phyloP scores from a whole-genome alignment of 495 filamentous ascomycete genomes.

The Podospora australis region DNA sequence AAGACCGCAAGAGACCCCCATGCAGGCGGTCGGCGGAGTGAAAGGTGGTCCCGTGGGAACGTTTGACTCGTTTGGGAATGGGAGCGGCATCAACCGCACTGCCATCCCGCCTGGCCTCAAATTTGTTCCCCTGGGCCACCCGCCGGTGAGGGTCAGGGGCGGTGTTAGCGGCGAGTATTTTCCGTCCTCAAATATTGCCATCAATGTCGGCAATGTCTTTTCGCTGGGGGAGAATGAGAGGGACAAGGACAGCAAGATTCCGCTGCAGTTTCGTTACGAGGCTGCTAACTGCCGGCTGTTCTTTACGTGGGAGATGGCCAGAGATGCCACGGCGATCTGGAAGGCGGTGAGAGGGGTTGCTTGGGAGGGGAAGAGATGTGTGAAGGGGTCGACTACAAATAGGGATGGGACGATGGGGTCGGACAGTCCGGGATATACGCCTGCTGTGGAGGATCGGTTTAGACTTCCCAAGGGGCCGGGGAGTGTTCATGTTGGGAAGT shows the following conservation, averaged over 20 bases:
- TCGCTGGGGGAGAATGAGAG: background rate
- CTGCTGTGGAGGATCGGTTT: slow-evolving; percentile 9
- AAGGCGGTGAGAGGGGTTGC: slow-evolving; percentile 34
- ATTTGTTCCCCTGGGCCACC: background rate
- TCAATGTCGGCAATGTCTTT: slow-evolving; percentile 11
- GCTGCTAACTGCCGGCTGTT: slow-evolving; percentile 52
- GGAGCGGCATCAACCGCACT: background rate
- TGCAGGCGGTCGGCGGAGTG: slow-evolving; percentile 57
- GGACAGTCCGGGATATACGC: background rate
- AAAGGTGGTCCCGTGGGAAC: slow-evolving; percentile 42
- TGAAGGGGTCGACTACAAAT: slow-evolving; percentile 11
- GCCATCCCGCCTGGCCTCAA: background rate
- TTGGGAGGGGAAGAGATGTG: slow-evolving; percentile 20
- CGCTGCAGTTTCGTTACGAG: slow-evolving; percentile 48
- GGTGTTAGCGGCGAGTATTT: background rate
- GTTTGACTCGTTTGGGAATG: background rate
- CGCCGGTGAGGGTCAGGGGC: slow-evolving; percentile 1
- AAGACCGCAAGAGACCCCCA: slow-evolving; percentile 46
- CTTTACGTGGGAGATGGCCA: slow-evolving; percentile 45
- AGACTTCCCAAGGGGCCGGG: slow-evolving; percentile 8
- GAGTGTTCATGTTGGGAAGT: too few species aligned
- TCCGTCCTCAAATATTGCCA: too few species aligned
- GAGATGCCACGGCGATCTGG: slow-evolving; percentile 44
- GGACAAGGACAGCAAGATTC: slow-evolving; percentile 22
- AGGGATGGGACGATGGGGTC: slow-evolving; percentile 13